Evolutionary conservation across 129 eudicot genomes (phyloP).

Genomic region (Ambrosia artemisiifolia): DNA sequence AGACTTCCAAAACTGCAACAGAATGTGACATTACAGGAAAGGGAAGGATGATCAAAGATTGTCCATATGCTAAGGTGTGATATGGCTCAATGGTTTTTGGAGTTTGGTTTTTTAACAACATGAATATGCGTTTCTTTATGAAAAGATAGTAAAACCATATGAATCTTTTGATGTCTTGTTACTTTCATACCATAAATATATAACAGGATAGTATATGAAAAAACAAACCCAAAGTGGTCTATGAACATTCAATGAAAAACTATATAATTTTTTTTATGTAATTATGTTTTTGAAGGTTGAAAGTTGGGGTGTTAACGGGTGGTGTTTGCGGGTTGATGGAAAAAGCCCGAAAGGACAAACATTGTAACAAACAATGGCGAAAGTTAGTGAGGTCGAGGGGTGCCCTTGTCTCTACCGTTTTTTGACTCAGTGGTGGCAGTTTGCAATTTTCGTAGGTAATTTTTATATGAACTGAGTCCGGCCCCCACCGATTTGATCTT

Average conservation of each 20-base stretch:
- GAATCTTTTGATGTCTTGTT: slow-evolving; percentile 9
- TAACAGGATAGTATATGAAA: not conserved
- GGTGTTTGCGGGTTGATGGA: no score
- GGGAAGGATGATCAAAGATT: slow-evolving; percentile 15
- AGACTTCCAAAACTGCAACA: slow-evolving; percentile 46
- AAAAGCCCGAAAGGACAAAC: no score
- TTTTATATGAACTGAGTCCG: no score
- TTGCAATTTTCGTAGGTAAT: no score
- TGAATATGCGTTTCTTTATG: slow-evolving; percentile 5
- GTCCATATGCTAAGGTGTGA: slow-evolving; percentile 13
- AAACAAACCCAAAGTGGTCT: not conserved
- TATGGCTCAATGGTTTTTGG: slow-evolving; percentile 4
- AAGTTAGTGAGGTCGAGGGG: no score
- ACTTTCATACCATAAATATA: not conserved
- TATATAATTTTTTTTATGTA: no score
- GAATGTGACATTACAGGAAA: slow-evolving; percentile 18
- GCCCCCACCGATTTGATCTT: no score
- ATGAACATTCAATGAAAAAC: not conserved
- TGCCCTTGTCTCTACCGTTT: no score
- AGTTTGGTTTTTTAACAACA: slow-evolving; percentile 1
- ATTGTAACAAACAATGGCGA: no score
- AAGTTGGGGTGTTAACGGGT: no score
- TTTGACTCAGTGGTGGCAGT: no score
- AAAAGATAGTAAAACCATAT: not conserved
- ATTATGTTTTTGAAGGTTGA: no score